Evolutionary conservation across 2,329 filamentous ascomycete genomes (phyloP).

Genomic region (Ophiostoma australiae): DNA sequence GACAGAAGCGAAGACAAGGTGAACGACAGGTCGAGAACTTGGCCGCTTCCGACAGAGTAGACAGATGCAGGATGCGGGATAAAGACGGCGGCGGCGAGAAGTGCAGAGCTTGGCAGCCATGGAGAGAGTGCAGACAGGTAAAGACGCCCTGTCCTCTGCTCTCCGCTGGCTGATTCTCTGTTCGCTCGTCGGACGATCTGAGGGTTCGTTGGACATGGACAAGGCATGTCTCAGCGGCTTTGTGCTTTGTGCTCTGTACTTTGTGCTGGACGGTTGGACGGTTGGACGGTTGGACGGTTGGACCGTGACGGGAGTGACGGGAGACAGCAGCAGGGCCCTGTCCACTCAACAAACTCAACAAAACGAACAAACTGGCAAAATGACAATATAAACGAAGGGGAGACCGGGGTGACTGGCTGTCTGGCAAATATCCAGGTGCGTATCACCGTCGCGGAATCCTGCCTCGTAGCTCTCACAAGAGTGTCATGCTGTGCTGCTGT

Average conservation of each 20-base stretch:
- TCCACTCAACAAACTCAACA: background rate
- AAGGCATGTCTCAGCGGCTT: background rate
- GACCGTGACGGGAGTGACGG: background rate
- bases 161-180: background rate
- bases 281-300: too few species aligned
- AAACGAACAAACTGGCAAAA: background rate
- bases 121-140: background rate
- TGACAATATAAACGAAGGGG: too few species aligned
- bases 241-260: background rate
- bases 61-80: conserved; percentile 13
- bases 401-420: background rate
- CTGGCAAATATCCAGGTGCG: conserved; percentile 15
- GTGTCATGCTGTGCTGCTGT: conserved; percentile 8
- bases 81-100: background rate
- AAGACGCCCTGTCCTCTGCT: background rate
- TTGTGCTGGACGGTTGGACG: background rate
- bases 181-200: background rate
- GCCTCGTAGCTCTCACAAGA: conserved; percentile 1
- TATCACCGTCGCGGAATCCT: conserved; percentile 11
- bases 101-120: background rate
- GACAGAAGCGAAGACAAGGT: background rate
- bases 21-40: background rate
- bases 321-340: background rate
- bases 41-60: background rate
- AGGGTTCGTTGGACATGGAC: background rate